Evolutionary conservation across 2,329 filamentous ascomycete genomes (phyloP), one percentile per base, ranked within the genome.

Genomic region (Helotiales sp.): DNA sequence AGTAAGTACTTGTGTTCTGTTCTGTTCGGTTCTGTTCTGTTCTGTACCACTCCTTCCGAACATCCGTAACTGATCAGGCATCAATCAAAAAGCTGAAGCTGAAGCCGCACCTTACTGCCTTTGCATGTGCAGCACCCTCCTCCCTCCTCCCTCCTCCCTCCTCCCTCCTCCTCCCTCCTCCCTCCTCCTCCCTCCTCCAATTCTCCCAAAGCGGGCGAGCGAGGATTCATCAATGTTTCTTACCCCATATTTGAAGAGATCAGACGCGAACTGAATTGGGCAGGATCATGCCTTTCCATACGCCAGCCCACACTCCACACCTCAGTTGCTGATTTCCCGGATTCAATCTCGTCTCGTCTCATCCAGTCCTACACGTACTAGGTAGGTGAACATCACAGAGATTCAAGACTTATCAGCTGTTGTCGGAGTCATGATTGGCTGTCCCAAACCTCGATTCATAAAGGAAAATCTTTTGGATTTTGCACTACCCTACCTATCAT

Each of bases 221-320:
- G n/a, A n/a, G n/a, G n/a, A n/a, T n/a, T n/a, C 37, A 59, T 47
- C 40, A 28, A 28, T 22, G 8, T 26, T n/a, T 22, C 13, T 20
- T 24, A 50, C 59, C 59, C 59, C 59, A 61, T 45, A 61, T 15
- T 22, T n/a, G 10, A 49, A 26, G 17, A 34, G 43, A 50, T 28
- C 47, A 50, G 47, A 30, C 24, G 49, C 59, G n/a, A 62, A 52
- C 26, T 50, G n/a, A 62, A 52, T 37, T 50, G 40, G 59, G 45
- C 32, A 26, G 5, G 45, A 40, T 50, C 20, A 52, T 62, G 45
- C 11, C 20, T 52, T n/a, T 52, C 34, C 10, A 13, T 52, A 52
- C 49, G 47, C 52, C 61, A 63, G 49, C 32, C 49, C 22, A 30
- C 24, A 13, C 20, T 43, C 52, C 61, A 63, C 34, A 20, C 49